Base-by-base conservation (phyloP, 768 basidiomycete species). In the Boletus barrowsii region DNA sequence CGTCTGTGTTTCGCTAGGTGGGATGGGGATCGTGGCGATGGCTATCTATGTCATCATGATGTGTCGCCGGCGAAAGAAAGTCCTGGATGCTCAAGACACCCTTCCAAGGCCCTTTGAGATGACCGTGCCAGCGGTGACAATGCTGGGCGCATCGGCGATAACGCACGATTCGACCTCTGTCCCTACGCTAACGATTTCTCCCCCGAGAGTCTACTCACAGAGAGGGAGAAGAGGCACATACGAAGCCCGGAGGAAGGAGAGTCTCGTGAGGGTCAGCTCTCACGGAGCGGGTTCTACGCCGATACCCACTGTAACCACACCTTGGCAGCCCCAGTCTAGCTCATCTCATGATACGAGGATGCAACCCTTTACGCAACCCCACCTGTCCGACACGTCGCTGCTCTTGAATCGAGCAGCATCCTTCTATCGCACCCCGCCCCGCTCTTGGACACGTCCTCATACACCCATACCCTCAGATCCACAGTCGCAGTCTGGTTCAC, bases 41-140 rank as follows among this genome's bases (percentile, higher is more conserved):
- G 32, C 42, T 30, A 49, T 55, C 47, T 59, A 43, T 44, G 53
- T 58, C 35, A 47, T 68, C 9, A 54, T 69, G 6, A 63, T 59
- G 24, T 45, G 33, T 63, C 42, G 56, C 30, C 47, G 66, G 22
- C 59, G 55, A 36, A 55, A 32, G 42, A 58, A 57, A 10, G 5
- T 48, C 33, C 26, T 57, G 26, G 52, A 44, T 33, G 58, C 58
- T 3, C 68, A 69, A 41, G 68, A 69, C 26, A 61, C 62, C 20
- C 56, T 56, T 30, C 66, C 68, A 10, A 64, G 68, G 37, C 68
- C 68, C 4, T 69, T 62, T 42, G 57, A 58, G 14, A 13, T 52
- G 17, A 33, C 17, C 2, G 51, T 57, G 18, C 64, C 62, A 4
- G 57, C 59, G 18, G 36, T 49, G n/a, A 57, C 33, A 29, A 13